Evolutionary conservation across 306 rosid species (phyloP), one percentile per base, ranked within the genome.

Genomic region (Argentina anserina): DNA sequence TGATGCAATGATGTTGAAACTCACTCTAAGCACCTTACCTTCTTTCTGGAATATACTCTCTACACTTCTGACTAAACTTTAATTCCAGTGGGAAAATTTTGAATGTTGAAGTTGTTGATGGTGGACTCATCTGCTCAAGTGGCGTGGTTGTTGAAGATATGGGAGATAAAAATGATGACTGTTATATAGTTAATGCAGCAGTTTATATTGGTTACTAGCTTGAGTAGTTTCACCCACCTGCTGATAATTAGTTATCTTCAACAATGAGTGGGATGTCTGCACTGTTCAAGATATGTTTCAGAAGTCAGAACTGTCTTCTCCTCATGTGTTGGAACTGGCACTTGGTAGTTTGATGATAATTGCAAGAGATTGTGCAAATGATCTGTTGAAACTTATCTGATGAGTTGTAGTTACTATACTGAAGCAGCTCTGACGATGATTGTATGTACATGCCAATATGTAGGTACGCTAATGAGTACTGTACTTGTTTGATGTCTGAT

Each of bases 121-220:
- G 97, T 73, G 99, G 98, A 72, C 80, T 94, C 74, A 78, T 91
- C 80, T 94, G 98, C 91, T 94, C 98, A 67, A 91, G 99, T 52
- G 97, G 99, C 52, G 97, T 91, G 76, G 80, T 65, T 62, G 96
- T 94, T 73, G 98, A 94, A 83, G 97, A 94, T 78, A 89, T 94
- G 97, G 99, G 96, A 73, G 97, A 94, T 80, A 95, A 95, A 86
- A 95, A 88, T 67, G 97, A 91, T 37, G 97, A 95, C 73, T 91
- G 96, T 83, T 91, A 90, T 81, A 87, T 94, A 56, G 99, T 94
- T 75, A 94, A 94, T 76, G 97, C 97, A 75, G 99, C 97, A 74
- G 97, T 94, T 33, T 94, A 89, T 71, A 92, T 94, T 33, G 99
- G 99, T 78, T 94, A 91, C 82, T 91, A 80, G 79, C 25, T 20